Conservation (phyloP, 129 eudicot genomes). For the Flaveria robusta region DNA sequence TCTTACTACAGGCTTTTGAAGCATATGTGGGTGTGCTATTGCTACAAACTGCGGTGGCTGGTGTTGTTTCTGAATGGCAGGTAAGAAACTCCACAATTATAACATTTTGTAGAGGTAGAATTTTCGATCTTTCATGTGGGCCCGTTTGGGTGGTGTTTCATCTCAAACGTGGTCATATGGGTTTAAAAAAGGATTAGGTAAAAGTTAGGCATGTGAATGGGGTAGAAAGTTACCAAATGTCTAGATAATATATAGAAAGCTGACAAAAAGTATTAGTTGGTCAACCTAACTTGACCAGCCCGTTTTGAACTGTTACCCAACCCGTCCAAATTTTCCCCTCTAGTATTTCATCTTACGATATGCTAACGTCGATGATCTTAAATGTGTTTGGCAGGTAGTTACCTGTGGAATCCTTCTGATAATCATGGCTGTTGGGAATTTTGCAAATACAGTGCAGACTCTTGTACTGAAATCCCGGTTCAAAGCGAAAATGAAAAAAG, state of each 20-base stretch:
- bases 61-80: slow-evolving; percentile 86
- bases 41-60: slow-evolving; percentile 73
- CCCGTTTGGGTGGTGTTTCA: neutral
- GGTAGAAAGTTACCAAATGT: neutral
- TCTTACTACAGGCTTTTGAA: slow-evolving; percentile 69
- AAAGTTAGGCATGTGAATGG: neutral
- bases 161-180: neutral
- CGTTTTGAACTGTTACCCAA: neutral
- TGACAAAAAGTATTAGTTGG: neutral
- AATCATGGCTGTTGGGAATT: slow-evolving; percentile 92
- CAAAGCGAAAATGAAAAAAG: slow-evolving; percentile 89
- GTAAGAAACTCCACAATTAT: slow-evolving; percentile 28
- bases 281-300: neutral
- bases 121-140: neutral
- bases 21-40: slow-evolving; percentile 79
- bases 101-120: neutral
- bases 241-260: neutral
- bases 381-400: slow-evolving; percentile 52
- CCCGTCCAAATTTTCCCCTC: neutral
- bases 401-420: slow-evolving; percentile 80
- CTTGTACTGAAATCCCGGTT: slow-evolving; percentile 72
- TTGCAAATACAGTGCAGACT: slow-evolving; percentile 87
- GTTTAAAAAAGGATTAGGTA: neutral
- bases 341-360: neutral
- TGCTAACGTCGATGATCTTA: neutral